A percentile compares a stretch with the other conserved stretches of the same genome.
These are phyloP conservation scores for Xylaria palmicola DNA, from an alignment of 495 filamentous ascomycete species.

Conservation along the genomic window DNA sequence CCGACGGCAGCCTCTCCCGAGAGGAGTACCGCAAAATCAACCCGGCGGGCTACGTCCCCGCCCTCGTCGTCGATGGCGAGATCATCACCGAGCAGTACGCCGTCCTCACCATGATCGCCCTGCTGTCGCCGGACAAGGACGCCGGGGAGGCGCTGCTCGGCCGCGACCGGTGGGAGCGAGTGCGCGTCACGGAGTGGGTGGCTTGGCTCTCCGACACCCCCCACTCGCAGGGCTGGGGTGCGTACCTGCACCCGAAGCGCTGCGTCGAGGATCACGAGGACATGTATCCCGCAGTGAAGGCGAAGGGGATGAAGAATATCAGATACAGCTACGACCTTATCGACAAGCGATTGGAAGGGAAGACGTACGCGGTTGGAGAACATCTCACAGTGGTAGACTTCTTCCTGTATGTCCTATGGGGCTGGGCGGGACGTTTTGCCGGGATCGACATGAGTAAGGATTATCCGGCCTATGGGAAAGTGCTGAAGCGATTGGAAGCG, in stretches of 20 bases:
- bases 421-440: constrained; percentile 24
- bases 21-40: constrained; percentile 29
- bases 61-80: constrained; percentile 28
- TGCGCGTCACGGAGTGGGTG: constrained; percentile 40
- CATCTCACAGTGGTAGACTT: constrained; percentile 38
- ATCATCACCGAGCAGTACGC: constrained; percentile 41
- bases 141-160: constrained; percentile 28
- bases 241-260: constrained; percentile 22
- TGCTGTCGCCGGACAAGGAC: constrained; percentile 23
- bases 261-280: constrained; percentile 25
- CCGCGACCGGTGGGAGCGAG: constrained; percentile 25
- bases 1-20: constrained; percentile 18
- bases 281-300: constrained; percentile 17
- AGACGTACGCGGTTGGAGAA: constrained; percentile 30
- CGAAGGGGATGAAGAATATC: constrained; percentile 22
- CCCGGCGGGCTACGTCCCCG: constrained; percentile 35
- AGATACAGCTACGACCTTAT: constrained; percentile 25
- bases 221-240: constrained; percentile 30
- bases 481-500: constrained; percentile 18
- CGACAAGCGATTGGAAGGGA: constrained; percentile 18
- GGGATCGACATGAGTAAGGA: constrained; percentile 19
- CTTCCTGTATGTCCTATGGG: constrained; percentile 34
- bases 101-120: constrained; percentile 29
- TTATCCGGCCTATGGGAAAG: constrained; percentile 30
- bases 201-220: constrained; percentile 39